phyloP scores from a whole-genome alignment of 2,329 filamentous ascomycete genomes.

The Trichophyton benhamiae region DNA sequence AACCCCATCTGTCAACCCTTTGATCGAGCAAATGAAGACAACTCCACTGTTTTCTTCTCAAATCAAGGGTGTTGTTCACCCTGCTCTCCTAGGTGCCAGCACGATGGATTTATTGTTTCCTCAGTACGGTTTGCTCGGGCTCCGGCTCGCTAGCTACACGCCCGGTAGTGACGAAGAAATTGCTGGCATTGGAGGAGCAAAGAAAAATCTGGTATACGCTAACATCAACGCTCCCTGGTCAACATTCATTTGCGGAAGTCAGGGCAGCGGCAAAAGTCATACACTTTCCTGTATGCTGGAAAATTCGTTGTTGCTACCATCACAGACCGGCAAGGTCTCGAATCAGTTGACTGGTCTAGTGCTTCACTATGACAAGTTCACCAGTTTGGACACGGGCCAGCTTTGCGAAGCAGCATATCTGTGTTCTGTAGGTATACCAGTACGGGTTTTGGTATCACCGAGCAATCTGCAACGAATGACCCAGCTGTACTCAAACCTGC shows the following conservation, averaged over 20 bases:
- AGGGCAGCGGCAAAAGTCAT: constrained; percentile 51
- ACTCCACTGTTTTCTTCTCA: constrained; percentile 13
- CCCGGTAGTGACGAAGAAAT: constrained; percentile 5
- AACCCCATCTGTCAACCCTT: constrained; percentile 2
- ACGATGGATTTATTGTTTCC: constrained; percentile 7
- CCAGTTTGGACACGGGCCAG: constrained; percentile 23
- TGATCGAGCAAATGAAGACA: constrained; percentile 12
- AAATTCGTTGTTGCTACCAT: constrained; percentile 22
- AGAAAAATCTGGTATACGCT: constrained; percentile 19
- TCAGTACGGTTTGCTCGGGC: constrained; percentile 19
- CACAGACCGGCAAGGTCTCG: constrained; percentile 32
- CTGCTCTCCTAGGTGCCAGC: background rate
- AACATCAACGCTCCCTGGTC: constrained; percentile 48
- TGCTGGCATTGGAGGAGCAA: background rate
- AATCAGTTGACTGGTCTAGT: constrained; percentile 42
- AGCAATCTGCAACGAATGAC: constrained; percentile 36
- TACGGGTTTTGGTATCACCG: constrained; percentile 42
- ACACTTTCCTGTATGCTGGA: constrained; percentile 48
- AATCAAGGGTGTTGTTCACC: background rate
- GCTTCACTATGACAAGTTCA: constrained; percentile 45
- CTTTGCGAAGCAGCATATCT: constrained; percentile 47
- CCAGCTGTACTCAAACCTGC: constrained; percentile 31
- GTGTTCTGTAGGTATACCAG: constrained; percentile 35
- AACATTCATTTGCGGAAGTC: constrained; percentile 50
- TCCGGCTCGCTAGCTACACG: constrained; percentile 13